Percentiles rank a stretch among this genome's conserved stretches.
Conservation (phyloP, 345 rosid species). For the Raphanus raphanistrum region DNA sequence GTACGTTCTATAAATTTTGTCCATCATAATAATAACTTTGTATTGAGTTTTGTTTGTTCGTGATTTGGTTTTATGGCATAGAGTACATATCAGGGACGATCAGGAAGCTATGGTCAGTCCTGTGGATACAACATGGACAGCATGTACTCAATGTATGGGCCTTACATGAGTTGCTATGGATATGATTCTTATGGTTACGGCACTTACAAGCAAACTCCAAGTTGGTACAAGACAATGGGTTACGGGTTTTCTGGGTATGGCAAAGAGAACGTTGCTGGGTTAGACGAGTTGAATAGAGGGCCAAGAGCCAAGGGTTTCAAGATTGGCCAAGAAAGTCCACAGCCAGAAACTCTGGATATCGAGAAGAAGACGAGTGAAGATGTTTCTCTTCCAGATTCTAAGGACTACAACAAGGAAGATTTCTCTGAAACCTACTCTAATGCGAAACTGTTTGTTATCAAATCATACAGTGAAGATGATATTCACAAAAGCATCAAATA, state of each 20-base stretch:
- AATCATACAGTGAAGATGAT: slow-evolving; percentile 83
- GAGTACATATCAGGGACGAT: slow-evolving; percentile 47
- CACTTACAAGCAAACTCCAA: slow-evolving; percentile 53
- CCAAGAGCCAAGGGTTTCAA: slow-evolving; percentile 72
- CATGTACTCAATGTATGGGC: slow-evolving; percentile 56
- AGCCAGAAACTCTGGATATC: background rate
- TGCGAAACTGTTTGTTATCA: slow-evolving; percentile 69
- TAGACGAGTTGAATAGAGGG: slow-evolving; percentile 76
- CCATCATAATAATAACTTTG: background rate
- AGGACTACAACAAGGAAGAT: slow-evolving; percentile 53
- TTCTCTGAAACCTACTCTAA: slow-evolving; percentile 54
- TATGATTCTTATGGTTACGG: slow-evolving; percentile 57
- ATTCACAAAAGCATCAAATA: slow-evolving; percentile 83
- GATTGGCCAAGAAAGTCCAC: slow-evolving; percentile 41
- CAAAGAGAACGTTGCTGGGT: slow-evolving; percentile 66
- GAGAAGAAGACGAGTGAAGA: slow-evolving; percentile 25
- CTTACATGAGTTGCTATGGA: slow-evolving; percentile 49
- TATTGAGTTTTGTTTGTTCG: background rate
- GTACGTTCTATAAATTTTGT: slow-evolving; percentile 37
- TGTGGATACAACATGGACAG: slow-evolving; percentile 50
- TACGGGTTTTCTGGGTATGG: slow-evolving; percentile 46
- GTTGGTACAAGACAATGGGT: slow-evolving; percentile 56
- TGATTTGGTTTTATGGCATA: background rate
- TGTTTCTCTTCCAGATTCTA: slow-evolving; percentile 38
- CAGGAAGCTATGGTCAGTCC: slow-evolving; percentile 46